These are phyloP conservation scores for Lophium mytilinum DNA, from an alignment of 495 filamentous ascomycete genomes.

Conservation along the genomic window DNA sequence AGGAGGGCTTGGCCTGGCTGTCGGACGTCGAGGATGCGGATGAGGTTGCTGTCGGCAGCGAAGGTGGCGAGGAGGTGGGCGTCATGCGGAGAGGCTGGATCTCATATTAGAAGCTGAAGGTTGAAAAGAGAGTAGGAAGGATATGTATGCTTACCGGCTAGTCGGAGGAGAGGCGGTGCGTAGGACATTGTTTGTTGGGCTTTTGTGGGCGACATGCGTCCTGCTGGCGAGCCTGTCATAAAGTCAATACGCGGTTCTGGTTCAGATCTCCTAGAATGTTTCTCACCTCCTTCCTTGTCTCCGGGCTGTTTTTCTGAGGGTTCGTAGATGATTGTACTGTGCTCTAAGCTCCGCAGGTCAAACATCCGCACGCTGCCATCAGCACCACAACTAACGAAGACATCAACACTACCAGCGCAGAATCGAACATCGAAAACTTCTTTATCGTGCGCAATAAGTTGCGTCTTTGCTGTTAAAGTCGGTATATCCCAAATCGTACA, in stretches of 20 bases:
- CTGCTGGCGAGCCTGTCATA: constrained; percentile 31
- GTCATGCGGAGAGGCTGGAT: constrained; percentile 81
- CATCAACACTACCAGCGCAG: constrained; percentile 90
- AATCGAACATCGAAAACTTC: constrained; percentile 98
- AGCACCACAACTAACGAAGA: constrained; percentile 95
- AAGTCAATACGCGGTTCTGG: neutral
- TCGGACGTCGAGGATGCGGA: constrained; percentile 92
- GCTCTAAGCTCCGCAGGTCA: constrained; percentile 89
- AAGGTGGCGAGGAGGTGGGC: constrained; percentile 94
- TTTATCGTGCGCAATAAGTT: constrained; percentile 97
- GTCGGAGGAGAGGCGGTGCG: constrained; percentile 75
- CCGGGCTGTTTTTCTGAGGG: constrained; percentile 64
- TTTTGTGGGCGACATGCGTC: constrained; percentile 53
- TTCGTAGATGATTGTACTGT: constrained; percentile 99
- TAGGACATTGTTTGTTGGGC: constrained; percentile 68
- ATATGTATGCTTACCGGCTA: constrained; percentile 50
- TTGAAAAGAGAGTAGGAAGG: neutral
- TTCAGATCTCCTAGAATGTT: too few species aligned
- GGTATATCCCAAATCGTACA: constrained; percentile 99
- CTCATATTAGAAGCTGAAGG: neutral
- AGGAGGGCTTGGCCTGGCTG: constrained; percentile 93
- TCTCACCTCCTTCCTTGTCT: constrained; percentile 39
- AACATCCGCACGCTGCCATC: constrained; percentile 99
- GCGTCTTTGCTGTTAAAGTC: constrained; percentile 93
- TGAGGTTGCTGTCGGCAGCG: constrained; percentile 82